Conservation (phyloP, 2,329 filamentous ascomycete species). For the Trichoderma koningiopsis region DNA sequence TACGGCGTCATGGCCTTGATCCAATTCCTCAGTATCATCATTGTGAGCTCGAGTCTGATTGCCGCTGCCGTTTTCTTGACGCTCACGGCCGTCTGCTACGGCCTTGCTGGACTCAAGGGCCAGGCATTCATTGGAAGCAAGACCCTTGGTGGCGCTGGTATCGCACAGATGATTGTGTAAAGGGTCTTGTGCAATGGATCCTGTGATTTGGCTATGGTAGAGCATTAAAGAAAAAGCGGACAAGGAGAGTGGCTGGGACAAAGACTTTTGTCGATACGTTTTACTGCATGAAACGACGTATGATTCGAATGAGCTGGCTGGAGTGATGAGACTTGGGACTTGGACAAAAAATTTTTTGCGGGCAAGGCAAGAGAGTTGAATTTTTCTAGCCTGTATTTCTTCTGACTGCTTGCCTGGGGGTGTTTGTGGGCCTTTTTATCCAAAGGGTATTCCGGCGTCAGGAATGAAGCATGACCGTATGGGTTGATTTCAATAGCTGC, state of each 20-base stretch:
- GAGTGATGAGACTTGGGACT: constrained; percentile 10
- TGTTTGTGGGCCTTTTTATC: constrained; percentile 19
- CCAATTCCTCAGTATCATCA: constrained; percentile 80
- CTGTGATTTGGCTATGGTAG: not conserved
- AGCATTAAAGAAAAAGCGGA: not conserved
- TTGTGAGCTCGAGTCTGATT: constrained; percentile 70
- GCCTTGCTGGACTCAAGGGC: constrained; percentile 75
- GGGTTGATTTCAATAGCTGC: constrained; percentile 26
- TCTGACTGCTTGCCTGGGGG: constrained; percentile 22
- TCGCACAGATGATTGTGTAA: constrained; percentile 97
- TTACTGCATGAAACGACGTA: constrained; percentile 16
- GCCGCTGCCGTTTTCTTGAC: constrained; percentile 81
- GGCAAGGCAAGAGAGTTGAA: constrained; percentile 11
- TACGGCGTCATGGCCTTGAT: constrained; percentile 79
- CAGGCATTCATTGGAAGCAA: constrained; percentile 92
- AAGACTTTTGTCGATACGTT: not conserved
- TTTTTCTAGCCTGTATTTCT: constrained; percentile 8
- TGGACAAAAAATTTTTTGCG: constrained; percentile 12
- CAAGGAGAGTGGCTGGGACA: not conserved
- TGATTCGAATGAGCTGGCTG: constrained; percentile 9
- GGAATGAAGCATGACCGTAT: constrained; percentile 26
- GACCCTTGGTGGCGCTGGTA: constrained; percentile 88
- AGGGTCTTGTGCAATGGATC: constrained; percentile 60
- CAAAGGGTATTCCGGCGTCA: constrained; percentile 26
- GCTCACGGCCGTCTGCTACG: constrained; percentile 78